phyloP scores from a whole-genome alignment of 208 protist genomes.

The Leishmania aethiopica region DNA sequence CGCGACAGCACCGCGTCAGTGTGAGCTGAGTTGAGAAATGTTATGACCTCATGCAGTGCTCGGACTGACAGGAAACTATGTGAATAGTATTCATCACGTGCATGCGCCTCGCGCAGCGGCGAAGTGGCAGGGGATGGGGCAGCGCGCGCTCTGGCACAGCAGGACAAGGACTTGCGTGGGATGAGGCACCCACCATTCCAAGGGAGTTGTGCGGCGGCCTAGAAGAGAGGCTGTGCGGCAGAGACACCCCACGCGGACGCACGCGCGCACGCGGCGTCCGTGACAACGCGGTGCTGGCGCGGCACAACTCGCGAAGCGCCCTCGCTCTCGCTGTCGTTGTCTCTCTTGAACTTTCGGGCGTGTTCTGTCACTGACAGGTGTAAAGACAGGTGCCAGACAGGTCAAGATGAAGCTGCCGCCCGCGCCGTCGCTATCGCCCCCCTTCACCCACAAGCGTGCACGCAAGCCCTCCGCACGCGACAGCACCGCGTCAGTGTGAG shows the following conservation, averaged over 20 bases:
- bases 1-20: background rate
- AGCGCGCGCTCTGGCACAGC: constrained; percentile 10
- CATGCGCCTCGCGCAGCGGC: background rate
- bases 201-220: constrained; percentile 14
- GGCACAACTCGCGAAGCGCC: constrained; percentile 7
- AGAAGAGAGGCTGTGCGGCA: background rate
- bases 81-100: constrained; percentile 19
- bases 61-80: constrained; percentile 24
- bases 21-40: constrained; percentile 5
- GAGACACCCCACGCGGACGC: background rate
- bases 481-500: constrained; percentile 4
- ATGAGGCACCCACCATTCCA: constrained; percentile 1
- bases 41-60: constrained; percentile 12
- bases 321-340: background rate
- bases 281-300: background rate
- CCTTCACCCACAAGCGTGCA: constrained; percentile 12
- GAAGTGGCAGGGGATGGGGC: background rate
- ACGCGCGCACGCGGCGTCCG: background rate
- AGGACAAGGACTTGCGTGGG: constrained; percentile 12
- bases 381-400: constrained; percentile 9
- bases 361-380: constrained; percentile 3
- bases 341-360: constrained; percentile 8
- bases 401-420: background rate
- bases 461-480: background rate
- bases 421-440: background rate